Percentiles rank a stretch among this genome's conserved stretches.
These are phyloP conservation scores for Artomyces pyxidatus DNA, from an alignment of 768 basidiomycete genomes.

Conservation along the genomic window DNA sequence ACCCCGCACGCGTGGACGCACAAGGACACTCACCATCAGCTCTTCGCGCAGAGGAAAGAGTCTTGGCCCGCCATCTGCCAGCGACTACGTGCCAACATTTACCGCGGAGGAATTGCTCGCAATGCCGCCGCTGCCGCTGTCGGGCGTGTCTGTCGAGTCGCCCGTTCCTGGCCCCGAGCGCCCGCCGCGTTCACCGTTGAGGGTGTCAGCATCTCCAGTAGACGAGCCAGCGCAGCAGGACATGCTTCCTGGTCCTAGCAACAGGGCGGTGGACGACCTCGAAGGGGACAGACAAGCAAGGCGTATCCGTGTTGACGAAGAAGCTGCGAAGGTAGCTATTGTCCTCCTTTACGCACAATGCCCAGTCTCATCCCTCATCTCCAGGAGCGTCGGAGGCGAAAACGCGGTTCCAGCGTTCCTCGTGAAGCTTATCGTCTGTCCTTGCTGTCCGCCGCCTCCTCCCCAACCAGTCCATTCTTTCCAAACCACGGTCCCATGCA, in stretches of 20 bases:
- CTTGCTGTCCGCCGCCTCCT: slow-evolving; percentile 13
- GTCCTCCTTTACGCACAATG: not conserved
- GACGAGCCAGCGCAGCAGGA: slow-evolving; percentile 3
- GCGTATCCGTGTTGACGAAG: slow-evolving; percentile 5
- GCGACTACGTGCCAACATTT: slow-evolving; percentile 10
- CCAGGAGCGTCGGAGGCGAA: slow-evolving; percentile 6
- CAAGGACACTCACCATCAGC: slow-evolving; percentile 18
- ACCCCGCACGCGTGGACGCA: slow-evolving; percentile 23
- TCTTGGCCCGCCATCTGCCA: slow-evolving; percentile 10
- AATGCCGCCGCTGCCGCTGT: slow-evolving; percentile 13
- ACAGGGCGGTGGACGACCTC: slow-evolving; percentile 11
- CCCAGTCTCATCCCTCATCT: not conserved
- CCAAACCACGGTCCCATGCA: slow-evolving; percentile 14
- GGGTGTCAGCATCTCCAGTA: slow-evolving; percentile 7
- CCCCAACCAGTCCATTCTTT: slow-evolving; percentile 15
- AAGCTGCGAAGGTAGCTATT: slow-evolving; percentile 11
- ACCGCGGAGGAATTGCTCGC: slow-evolving; percentile 11
- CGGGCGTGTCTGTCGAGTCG: slow-evolving; percentile 4
- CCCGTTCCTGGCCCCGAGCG: slow-evolving; percentile 8
- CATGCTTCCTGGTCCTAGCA: slow-evolving; percentile 6
- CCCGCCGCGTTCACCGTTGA: slow-evolving; percentile 15
- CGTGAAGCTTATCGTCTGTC: slow-evolving; percentile 17
- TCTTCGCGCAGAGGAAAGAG: slow-evolving; percentile 20
- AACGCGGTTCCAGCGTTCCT: slow-evolving; percentile 17
- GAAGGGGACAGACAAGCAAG: slow-evolving; percentile 13